A percentile compares a stretch with the other conserved stretches of the same genome.
These are phyloP conservation scores for Penicillium sp. DNA, from an alignment of 2,329 filamentous ascomycete genomes.

Conservation along the genomic window DNA sequence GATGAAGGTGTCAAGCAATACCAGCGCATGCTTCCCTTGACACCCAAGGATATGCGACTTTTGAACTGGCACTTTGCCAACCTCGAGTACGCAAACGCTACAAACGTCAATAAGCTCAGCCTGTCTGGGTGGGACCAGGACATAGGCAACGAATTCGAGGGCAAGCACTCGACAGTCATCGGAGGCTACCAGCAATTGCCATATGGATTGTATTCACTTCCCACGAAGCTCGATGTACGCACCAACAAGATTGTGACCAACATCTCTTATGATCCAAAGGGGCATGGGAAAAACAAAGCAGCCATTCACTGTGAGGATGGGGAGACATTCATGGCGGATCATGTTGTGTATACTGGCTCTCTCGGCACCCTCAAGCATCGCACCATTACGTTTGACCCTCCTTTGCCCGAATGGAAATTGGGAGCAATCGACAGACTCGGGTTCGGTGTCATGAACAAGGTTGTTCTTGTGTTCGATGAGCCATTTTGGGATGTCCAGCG, in stretches of 20 bases:
- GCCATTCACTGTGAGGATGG: slow-evolving; percentile 74
- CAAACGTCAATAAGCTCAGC: slow-evolving; percentile 79
- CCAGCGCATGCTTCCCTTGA: slow-evolving; percentile 73
- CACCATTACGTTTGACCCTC: slow-evolving; percentile 77
- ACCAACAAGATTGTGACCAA: slow-evolving; percentile 68
- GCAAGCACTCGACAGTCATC: slow-evolving; percentile 85
- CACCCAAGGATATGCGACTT: slow-evolving; percentile 78
- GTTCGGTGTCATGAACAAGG: slow-evolving; percentile 92
- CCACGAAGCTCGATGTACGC: slow-evolving; percentile 69
- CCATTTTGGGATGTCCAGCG: slow-evolving; percentile 86
- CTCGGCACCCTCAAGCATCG: slow-evolving; percentile 83
- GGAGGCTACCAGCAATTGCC: slow-evolving; percentile 93
- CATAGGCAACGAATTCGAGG: slow-evolving; percentile 95
- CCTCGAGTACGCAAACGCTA: slow-evolving; percentile 94
- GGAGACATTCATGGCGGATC: slow-evolving; percentile 72
- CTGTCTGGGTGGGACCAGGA: slow-evolving; percentile 94
- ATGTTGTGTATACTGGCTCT: slow-evolving; percentile 83
- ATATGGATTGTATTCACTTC: slow-evolving; percentile 75
- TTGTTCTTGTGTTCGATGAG: slow-evolving; percentile 81
- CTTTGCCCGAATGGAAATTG: slow-evolving; percentile 80
- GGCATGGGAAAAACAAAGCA: slow-evolving; percentile 45
- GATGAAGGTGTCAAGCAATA: slow-evolving; percentile 90
- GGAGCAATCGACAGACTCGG: slow-evolving; percentile 78
- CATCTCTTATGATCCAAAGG: slow-evolving; percentile 59
- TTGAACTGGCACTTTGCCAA: slow-evolving; percentile 99